These are phyloP conservation scores for Tubosaeta sp. DNA, from an alignment of 768 basidiomycete genomes.

Conservation along the genomic window DNA sequence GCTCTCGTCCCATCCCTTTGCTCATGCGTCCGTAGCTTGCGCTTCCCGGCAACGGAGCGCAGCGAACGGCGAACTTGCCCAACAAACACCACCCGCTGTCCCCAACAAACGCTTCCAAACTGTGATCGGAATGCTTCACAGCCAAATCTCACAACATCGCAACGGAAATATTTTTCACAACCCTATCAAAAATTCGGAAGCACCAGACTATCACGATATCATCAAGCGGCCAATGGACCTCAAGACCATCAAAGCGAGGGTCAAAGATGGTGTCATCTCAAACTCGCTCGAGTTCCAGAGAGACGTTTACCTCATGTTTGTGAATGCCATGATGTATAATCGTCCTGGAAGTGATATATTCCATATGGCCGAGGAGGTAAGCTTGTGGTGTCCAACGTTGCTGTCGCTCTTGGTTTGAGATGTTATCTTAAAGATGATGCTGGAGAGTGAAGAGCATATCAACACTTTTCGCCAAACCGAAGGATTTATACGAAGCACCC, in stretches of 20 bases:
- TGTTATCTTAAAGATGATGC: slow-evolving; percentile 57
- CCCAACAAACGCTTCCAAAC: slow-evolving; percentile 73
- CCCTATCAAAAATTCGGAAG: slow-evolving; percentile 84
- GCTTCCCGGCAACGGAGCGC: slow-evolving; percentile 19
- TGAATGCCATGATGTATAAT: slow-evolving; percentile 98
- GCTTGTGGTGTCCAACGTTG: slow-evolving; percentile 21
- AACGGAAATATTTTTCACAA: slow-evolving; percentile 89
- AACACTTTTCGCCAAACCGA: slow-evolving; percentile 73
- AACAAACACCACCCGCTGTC: slow-evolving; percentile 20
- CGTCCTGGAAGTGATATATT: slow-evolving; percentile 81
- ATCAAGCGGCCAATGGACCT: slow-evolving; percentile 95
- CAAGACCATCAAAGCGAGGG: slow-evolving; percentile 83
- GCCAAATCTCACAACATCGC: slow-evolving; percentile 78
- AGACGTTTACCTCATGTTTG: slow-evolving; percentile 91
- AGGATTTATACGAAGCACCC: slow-evolving; percentile 51
- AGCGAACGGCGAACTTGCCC: slow-evolving; percentile 14
- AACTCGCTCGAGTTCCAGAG: slow-evolving; percentile 86
- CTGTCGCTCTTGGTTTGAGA: neutral
- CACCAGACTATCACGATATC: slow-evolving; percentile 88
- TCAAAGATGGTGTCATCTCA: slow-evolving; percentile 78
- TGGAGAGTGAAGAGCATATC: slow-evolving; percentile 64
- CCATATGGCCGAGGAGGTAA: slow-evolving; percentile 86
- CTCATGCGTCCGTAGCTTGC: slow-evolving; percentile 10
- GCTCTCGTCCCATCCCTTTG: no score
- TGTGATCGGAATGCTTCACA: slow-evolving; percentile 76